A percentile compares a stretch with the other conserved stretches of the same genome.
phyloP scores from a whole-genome alignment of 2,329 filamentous ascomycete genomes.

The Fusarium dlaminii region DNA sequence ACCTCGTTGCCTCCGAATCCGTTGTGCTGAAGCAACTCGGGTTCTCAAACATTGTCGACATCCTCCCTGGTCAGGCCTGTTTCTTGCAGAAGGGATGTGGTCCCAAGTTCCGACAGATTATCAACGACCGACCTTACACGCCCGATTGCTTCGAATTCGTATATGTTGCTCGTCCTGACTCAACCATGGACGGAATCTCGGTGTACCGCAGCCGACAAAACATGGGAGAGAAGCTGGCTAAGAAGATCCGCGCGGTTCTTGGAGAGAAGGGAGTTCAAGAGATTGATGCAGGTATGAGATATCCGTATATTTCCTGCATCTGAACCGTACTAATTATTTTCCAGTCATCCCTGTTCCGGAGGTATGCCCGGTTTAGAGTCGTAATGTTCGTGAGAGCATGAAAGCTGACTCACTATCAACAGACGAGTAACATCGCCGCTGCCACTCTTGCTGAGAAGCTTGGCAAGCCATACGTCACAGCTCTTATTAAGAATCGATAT shows the following conservation, averaged over 20 bases:
- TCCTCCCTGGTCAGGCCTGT: slow-evolving; percentile 84
- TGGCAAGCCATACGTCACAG: slow-evolving; percentile 80
- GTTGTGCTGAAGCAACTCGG: slow-evolving; percentile 85
- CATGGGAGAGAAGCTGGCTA: slow-evolving; percentile 85
- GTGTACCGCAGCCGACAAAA: slow-evolving; percentile 85
- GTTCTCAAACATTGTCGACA: slow-evolving; percentile 79
- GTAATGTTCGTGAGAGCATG: background rate
- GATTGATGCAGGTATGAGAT: slow-evolving; percentile 70
- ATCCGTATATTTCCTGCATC: background rate
- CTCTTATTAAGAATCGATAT: slow-evolving; percentile 90
- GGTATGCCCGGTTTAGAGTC: slow-evolving; percentile 24
- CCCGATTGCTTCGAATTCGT: slow-evolving; percentile 70
- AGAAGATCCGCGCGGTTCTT: slow-evolving; percentile 73
- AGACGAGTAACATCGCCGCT: slow-evolving; percentile 85
- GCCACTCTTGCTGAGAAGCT: slow-evolving; percentile 78
- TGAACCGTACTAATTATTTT: slow-evolving; percentile 4
- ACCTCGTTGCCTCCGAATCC: slow-evolving; percentile 91
- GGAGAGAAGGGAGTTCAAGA: slow-evolving; percentile 75
- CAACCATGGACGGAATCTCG: slow-evolving; percentile 86
- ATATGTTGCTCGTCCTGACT: slow-evolving; percentile 87
- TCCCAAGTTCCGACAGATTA: slow-evolving; percentile 80
- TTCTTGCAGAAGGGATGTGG: slow-evolving; percentile 81
- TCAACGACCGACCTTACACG: slow-evolving; percentile 73
- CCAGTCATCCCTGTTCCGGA: slow-evolving; percentile 62
- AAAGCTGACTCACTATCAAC: background rate